Conservation (phyloP, 768 basidiomycete species). For the Hericium coralloides region DNA sequence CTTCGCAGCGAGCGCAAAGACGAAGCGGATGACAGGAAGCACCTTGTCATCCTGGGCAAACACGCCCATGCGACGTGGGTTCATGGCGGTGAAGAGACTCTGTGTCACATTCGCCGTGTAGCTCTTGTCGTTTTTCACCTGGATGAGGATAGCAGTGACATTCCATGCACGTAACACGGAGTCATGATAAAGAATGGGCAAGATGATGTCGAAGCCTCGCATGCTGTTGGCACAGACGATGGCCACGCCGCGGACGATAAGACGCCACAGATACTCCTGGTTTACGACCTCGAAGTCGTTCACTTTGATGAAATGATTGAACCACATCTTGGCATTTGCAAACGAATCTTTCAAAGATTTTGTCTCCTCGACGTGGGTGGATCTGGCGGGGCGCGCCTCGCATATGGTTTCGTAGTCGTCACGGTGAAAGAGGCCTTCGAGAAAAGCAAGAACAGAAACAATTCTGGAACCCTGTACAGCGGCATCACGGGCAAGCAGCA, state of each 20-base stretch:
- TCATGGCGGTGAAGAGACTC: slow-evolving; percentile 18
- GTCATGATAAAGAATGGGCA: slow-evolving; percentile 17
- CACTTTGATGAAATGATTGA: slow-evolving; percentile 26
- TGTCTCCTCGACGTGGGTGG: background rate
- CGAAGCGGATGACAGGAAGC: slow-evolving; percentile 16
- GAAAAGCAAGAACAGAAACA: background rate
- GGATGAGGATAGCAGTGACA: slow-evolving; percentile 18
- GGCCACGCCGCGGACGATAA: slow-evolving; percentile 21
- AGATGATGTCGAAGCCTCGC: slow-evolving; percentile 18
- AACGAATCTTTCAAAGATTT: background rate
- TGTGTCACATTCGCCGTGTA: slow-evolving; percentile 7
- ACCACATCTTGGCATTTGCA: slow-evolving; percentile 13
- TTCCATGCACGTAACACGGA: slow-evolving; percentile 6
- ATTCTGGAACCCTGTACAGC: slow-evolving; percentile 6
- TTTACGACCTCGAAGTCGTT: slow-evolving; percentile 13
- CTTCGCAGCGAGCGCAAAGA: slow-evolving; percentile 17
- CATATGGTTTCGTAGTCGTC: no score
- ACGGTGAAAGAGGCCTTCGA: background rate
- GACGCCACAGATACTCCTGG: slow-evolving; percentile 13
- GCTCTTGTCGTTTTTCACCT: slow-evolving; percentile 17
- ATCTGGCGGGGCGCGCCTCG: no score
- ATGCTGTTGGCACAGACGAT: slow-evolving; percentile 19
- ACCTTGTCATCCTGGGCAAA: slow-evolving; percentile 5
- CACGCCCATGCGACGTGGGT: slow-evolving; percentile 15
- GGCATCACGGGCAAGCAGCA: slow-evolving; percentile 18